These are phyloP conservation scores for Gossypium aridum DNA, from an alignment of 441 rosid species.

Conservation along the genomic window DNA sequence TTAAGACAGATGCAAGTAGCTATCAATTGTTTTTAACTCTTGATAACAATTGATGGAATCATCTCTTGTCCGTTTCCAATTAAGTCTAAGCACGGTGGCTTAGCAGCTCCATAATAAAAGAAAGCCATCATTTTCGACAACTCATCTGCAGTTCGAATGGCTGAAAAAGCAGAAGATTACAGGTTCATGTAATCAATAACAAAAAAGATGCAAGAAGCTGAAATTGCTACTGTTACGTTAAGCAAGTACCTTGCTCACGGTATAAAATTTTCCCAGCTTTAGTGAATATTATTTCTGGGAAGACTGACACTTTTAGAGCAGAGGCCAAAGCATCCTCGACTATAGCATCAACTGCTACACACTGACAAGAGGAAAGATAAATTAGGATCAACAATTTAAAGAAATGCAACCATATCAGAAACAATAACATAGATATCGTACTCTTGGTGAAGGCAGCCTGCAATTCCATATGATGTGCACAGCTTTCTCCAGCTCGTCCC, in stretches of 20 bases:
- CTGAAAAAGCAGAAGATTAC: slow-evolving; percentile 32
- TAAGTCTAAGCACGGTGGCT: slow-evolving; percentile 53
- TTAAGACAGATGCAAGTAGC: not conserved
- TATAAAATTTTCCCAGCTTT: slow-evolving; percentile 81
- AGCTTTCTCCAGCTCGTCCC: slow-evolving; percentile 70
- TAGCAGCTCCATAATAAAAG: slow-evolving; percentile 85
- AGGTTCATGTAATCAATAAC: not conserved
- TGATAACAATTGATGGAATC: slow-evolving; percentile 42
- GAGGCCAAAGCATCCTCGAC: slow-evolving; percentile 62
- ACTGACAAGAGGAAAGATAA: slow-evolving; percentile 30
- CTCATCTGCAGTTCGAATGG: slow-evolving; percentile 60
- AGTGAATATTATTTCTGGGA: slow-evolving; percentile 82
- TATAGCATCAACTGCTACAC: slow-evolving; percentile 88
- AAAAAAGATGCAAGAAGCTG: not conserved
- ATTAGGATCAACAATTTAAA: slow-evolving; percentile 7
- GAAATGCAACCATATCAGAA: not conserved
- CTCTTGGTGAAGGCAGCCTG: slow-evolving; percentile 89
- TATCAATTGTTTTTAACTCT: not conserved
- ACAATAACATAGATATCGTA: slow-evolving; percentile 21
- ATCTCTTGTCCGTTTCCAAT: slow-evolving; percentile 35
- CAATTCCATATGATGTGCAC: slow-evolving; percentile 85
- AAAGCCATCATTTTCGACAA: slow-evolving; percentile 87
- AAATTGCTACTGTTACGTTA: not conserved
- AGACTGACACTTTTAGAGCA: slow-evolving; percentile 63
- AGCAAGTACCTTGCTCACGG: slow-evolving; percentile 67